Evolutionary conservation across 2,329 filamentous ascomycete species (phyloP).

Genomic region (Botryotinia globosa): DNA sequence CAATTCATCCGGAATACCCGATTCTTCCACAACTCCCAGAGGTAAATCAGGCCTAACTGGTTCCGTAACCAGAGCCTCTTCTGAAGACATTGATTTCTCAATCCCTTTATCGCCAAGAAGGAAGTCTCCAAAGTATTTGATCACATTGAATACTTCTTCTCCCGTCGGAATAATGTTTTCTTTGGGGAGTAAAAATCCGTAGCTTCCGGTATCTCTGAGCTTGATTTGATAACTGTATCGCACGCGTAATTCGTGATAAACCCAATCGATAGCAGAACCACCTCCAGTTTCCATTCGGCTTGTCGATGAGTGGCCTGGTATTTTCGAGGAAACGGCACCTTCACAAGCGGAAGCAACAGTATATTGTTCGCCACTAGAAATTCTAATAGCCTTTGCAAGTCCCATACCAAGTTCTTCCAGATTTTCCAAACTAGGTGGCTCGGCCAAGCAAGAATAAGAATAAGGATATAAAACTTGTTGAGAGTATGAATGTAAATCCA

Average conservation of each 20-base stretch:
- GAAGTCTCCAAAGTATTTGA: conserved; percentile 82
- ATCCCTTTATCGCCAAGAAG: conserved; percentile 68
- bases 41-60: conserved; percentile 2
- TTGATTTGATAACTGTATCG: conserved; percentile 93
- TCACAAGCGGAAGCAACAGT: conserved; percentile 83
- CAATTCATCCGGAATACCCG: conserved; percentile 4
- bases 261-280: conserved; percentile 89
- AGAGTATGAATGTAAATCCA: conserved; percentile 93
- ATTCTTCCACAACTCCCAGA: neutral
- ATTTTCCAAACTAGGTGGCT: conserved; percentile 85
- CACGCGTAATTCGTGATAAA: conserved; percentile 82
- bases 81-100: conserved; percentile 42
- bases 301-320: conserved; percentile 29
- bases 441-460: conserved; percentile 73
- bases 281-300: conserved; percentile 69
- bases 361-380: conserved; percentile 73
- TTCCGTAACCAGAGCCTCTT: conserved; percentile 23
- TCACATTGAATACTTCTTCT: conserved; percentile 78
- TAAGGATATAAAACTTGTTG: conserved; percentile 94
- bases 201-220: conserved; percentile 86
- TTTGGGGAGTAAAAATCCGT: conserved; percentile 85
- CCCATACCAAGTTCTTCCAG: conserved; percentile 86
- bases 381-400: conserved; percentile 81
- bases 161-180: conserved; percentile 87
- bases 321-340: conserved; percentile 57